A percentile compares a stretch with the other conserved stretches of the same genome.
Conservation (phyloP, 2,329 filamentous ascomycete genomes). For the Hymenoscyphus repandus region DNA sequence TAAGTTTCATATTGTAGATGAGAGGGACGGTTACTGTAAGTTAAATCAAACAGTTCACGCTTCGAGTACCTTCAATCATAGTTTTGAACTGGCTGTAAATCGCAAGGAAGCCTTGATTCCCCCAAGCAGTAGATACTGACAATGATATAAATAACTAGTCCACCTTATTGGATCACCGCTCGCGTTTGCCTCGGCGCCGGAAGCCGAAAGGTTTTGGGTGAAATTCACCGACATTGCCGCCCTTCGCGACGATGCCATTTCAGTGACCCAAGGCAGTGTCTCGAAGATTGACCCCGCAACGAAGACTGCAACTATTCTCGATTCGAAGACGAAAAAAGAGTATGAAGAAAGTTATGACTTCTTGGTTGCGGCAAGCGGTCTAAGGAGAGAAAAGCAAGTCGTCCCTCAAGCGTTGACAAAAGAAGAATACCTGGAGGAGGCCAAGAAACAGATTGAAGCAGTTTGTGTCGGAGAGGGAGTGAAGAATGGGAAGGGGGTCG, state of each 20-base stretch:
- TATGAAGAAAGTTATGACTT: slow-evolving; percentile 57
- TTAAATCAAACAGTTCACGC: slow-evolving; percentile 6
- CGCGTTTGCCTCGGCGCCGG: slow-evolving; percentile 58
- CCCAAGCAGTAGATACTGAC: background rate
- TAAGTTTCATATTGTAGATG: slow-evolving; percentile 70
- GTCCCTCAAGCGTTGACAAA: slow-evolving; percentile 62
- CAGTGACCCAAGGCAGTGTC: slow-evolving; percentile 61
- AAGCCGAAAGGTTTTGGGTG: slow-evolving; percentile 65
- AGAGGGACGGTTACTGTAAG: slow-evolving; percentile 79
- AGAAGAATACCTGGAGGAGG: slow-evolving; percentile 59
- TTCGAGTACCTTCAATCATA: background rate
- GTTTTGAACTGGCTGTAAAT: too few species aligned
- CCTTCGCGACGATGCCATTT: slow-evolving; percentile 57
- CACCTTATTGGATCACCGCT: slow-evolving; percentile 74
- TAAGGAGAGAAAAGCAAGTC: slow-evolving; percentile 65
- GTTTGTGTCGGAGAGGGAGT: slow-evolving; percentile 32
- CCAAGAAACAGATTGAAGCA: slow-evolving; percentile 51
- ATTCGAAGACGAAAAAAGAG: slow-evolving; percentile 40
- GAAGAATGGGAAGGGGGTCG: slow-evolving; percentile 51
- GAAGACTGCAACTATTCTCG: slow-evolving; percentile 54
- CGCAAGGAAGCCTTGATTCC: too few species aligned
- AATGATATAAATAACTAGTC: slow-evolving; percentile 39
- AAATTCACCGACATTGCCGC: slow-evolving; percentile 62
- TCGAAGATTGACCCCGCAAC: slow-evolving; percentile 51
- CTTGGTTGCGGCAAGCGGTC: slow-evolving; percentile 66